Evolutionary conservation across 2,329 filamentous ascomycete species (phyloP).

Genomic region (Botrytis aclada): DNA sequence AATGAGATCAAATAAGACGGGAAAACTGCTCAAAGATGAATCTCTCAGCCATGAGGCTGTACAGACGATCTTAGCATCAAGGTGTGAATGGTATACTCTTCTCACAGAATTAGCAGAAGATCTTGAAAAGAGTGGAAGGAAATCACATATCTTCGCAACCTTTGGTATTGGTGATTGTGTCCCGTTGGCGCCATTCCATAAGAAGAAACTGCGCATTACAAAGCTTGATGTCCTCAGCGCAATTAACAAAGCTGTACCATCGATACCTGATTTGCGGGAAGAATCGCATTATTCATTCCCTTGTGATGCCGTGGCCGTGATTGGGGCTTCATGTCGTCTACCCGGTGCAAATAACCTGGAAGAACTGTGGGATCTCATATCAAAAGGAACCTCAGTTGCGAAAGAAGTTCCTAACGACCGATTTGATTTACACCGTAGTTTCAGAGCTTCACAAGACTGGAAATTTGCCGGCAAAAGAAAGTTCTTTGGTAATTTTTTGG

Average conservation of each 20-base stretch:
- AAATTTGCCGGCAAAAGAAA: neutral
- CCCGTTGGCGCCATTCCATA: constrained; percentile 1
- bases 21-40: neutral
- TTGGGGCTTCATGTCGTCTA: constrained; percentile 52
- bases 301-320: constrained; percentile 43
- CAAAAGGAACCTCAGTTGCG: constrained; percentile 51
- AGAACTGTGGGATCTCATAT: constrained; percentile 71
- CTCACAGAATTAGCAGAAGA: constrained; percentile 16
- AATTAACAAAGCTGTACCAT: neutral
- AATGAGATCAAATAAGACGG: constrained; percentile 12
- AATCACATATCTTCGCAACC: neutral
- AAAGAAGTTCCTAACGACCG: constrained; percentile 27
- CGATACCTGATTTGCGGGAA: neutral
- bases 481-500: constrained; percentile 22
- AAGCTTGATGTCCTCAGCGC: neutral
- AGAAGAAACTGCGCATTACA: neutral
- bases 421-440: constrained; percentile 20
- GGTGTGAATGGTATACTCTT: constrained; percentile 22
- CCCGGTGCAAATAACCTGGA: constrained; percentile 52
- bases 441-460: constrained; percentile 18
- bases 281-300: constrained; percentile 3
- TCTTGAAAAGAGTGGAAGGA: neutral
- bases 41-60: constrained; percentile 8
- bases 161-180: constrained; percentile 14
- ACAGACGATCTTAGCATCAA: constrained; percentile 14